phyloP scores from a whole-genome alignment of 106 monocot genomes.

The Dendrobium catenatum region DNA sequence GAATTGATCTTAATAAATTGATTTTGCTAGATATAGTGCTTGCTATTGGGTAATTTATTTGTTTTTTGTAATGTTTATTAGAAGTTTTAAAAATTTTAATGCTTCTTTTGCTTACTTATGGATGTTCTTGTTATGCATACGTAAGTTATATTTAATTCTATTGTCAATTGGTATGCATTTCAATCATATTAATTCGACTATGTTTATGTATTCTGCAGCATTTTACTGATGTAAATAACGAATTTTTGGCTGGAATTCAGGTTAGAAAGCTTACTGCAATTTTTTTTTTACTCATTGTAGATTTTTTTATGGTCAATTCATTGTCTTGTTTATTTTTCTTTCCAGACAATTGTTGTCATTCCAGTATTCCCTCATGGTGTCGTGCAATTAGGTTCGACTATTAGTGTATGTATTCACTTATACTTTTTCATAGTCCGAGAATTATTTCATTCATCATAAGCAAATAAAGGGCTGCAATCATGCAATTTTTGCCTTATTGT shows the following conservation, averaged over 20 bases:
- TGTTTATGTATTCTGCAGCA: constrained; percentile 17
- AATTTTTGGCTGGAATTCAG: constrained; percentile 63
- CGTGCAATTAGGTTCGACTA: constrained; percentile 68
- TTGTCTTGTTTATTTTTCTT: not conserved
- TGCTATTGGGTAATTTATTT: not conserved
- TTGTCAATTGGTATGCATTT: not conserved
- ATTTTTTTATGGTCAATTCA: constrained; percentile 2
- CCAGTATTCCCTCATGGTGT: constrained; percentile 77
- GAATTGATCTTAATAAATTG: no score
- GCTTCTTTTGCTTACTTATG: no score
- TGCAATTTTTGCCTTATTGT: not conserved
- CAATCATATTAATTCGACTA: not conserved
- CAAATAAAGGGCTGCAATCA: not conserved
- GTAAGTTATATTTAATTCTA: not conserved
- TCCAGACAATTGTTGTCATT: constrained; percentile 58
- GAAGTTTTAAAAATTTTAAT: no score
- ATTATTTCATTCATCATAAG: not conserved
- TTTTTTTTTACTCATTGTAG: not conserved
- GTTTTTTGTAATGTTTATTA: not conserved
- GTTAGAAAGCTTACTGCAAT: constrained; percentile 11
- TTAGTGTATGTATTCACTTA: constrained; percentile 36
- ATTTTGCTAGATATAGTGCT: not conserved
- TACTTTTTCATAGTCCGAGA: not conserved
- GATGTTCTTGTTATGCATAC: not conserved
- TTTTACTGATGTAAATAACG: constrained; percentile 41